Conservation (phyloP, 768 basidiomycete species). For the Boletellus emodensis region DNA sequence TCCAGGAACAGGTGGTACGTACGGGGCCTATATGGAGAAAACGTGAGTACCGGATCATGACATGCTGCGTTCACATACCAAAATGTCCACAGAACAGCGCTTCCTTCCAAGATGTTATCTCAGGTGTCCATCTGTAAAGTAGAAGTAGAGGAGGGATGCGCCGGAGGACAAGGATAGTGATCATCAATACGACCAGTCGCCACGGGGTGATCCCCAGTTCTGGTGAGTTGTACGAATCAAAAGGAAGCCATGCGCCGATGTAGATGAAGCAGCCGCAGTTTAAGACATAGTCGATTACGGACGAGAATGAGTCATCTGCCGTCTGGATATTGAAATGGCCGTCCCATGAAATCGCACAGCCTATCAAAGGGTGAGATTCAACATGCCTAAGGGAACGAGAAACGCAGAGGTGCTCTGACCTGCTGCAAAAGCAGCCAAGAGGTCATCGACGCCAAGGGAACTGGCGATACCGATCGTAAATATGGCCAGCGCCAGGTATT, state of each 20-base stretch:
- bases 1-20: conserved; percentile 19
- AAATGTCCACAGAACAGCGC: conserved; percentile 93
- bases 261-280: conserved; percentile 81
- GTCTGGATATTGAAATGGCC: conserved; percentile 75
- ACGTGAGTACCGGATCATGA: not conserved
- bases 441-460: conserved; percentile 80
- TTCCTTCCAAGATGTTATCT: conserved; percentile 79
- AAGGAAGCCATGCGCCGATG: conserved; percentile 85
- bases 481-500: conserved; percentile 70
- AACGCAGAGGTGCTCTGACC: conserved; percentile 37
- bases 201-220: conserved; percentile 63
- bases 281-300: conserved; percentile 84
- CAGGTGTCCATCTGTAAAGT: conserved; percentile 82
- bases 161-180: conserved; percentile 68
- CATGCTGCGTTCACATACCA: conserved; percentile 39
- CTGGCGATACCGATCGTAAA: conserved; percentile 78
- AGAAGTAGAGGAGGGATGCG: conserved; percentile 76
- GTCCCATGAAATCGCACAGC: conserved; percentile 90
- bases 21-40: conserved; percentile 45
- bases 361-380: conserved; percentile 35
- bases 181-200: conserved; percentile 63
- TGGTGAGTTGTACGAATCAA: conserved; percentile 50
- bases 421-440: conserved; percentile 85
- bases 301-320: conserved; percentile 83
- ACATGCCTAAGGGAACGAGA: not conserved